These are phyloP conservation scores for Talaromyces ruber DNA, from an alignment of 495 filamentous ascomycete species.

Conservation along the genomic window DNA sequence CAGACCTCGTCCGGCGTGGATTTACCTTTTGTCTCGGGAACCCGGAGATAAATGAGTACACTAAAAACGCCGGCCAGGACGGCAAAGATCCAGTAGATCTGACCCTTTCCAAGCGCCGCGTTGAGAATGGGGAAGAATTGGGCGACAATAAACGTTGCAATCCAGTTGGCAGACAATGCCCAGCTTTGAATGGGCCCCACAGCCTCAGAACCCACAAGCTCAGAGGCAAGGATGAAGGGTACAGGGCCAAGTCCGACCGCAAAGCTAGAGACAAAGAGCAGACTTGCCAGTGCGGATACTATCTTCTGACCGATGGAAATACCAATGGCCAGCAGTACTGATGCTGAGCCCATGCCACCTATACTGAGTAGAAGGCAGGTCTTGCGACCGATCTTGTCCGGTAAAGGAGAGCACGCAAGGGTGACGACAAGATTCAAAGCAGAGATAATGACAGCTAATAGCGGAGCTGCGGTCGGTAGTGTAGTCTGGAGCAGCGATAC, in stretches of 20 bases:
- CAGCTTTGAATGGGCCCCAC: conserved; percentile 84
- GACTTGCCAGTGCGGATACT: conserved; percentile 68
- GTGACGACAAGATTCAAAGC: conserved; percentile 81
- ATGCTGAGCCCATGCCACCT: conserved; percentile 69
- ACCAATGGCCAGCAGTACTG: conserved; percentile 64
- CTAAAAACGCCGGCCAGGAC: conserved; percentile 58
- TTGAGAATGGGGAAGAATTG: conserved; percentile 90
- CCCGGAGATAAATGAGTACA: conserved; percentile 54
- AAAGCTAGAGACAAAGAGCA: conserved; percentile 83
- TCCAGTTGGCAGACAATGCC: conserved; percentile 79
- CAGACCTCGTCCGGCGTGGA: conserved; percentile 78
- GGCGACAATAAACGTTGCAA: conserved; percentile 83
- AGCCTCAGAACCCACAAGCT: conserved; percentile 80
- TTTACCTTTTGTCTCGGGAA: conserved; percentile 83
- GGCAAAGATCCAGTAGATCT: conserved; percentile 84
- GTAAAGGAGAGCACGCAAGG: conserved; percentile 66
- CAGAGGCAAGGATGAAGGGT: conserved; percentile 85
- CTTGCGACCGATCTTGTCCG: conserved; percentile 82
- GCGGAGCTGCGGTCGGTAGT: conserved; percentile 64
- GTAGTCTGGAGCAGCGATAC: conserved; percentile 75
- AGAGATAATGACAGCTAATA: conserved; percentile 79
- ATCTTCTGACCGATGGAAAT: conserved; percentile 61
- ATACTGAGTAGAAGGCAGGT: conserved; percentile 72
- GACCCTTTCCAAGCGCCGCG: conserved; percentile 60
- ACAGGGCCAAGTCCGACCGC: conserved; percentile 88